Evolutionary conservation across 2,329 filamentous ascomycete genomes (phyloP).

Genomic region (Penicillium sp.): DNA sequence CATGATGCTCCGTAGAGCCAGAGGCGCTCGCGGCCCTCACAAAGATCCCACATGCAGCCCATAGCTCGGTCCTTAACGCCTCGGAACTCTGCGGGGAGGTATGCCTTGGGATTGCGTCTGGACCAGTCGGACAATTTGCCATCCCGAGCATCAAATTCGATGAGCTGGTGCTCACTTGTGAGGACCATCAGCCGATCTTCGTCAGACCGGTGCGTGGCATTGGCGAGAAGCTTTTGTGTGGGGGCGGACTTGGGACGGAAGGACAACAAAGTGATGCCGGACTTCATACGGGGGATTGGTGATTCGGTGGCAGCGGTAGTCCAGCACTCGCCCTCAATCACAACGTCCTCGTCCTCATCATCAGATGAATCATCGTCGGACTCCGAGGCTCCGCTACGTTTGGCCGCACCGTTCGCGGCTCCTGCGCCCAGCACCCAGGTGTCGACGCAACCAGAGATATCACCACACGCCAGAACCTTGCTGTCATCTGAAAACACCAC

Average conservation of each 20-base stretch:
- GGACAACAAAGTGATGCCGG: conserved; percentile 58
- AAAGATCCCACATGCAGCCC: conserved; percentile 73
- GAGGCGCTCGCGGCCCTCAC: conserved; percentile 49
- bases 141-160: conserved; percentile 68
- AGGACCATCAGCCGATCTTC: conserved; percentile 53
- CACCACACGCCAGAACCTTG: conserved; percentile 66
- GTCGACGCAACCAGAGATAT: conserved; percentile 77
- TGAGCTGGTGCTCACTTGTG: conserved; percentile 58
- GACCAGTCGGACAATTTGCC: conserved; percentile 79
- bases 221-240: conserved; percentile 15
- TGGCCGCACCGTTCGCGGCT: conserved; percentile 32
- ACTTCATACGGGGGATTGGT: conserved; percentile 60
- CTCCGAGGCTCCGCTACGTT: conserved; percentile 39
- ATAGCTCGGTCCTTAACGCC: conserved; percentile 70
- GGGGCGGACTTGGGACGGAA: conserved; percentile 46
- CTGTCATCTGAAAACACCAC: conserved; percentile 72
- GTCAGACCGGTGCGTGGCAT: conserved; percentile 39
- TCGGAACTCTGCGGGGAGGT: conserved; percentile 64
- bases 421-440: conserved; percentile 63
- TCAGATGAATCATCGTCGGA: conserved; percentile 44
- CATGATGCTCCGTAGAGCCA: conserved; percentile 85
- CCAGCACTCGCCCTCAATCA: conserved; percentile 61
- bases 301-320: conserved; percentile 60
- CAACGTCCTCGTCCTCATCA: conserved; percentile 41
- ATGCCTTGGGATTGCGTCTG: conserved; percentile 65